Base-by-base conservation (phyloP, 371 early-diverging fungal genomes). In the Syncephalastrum sp. region DNA sequence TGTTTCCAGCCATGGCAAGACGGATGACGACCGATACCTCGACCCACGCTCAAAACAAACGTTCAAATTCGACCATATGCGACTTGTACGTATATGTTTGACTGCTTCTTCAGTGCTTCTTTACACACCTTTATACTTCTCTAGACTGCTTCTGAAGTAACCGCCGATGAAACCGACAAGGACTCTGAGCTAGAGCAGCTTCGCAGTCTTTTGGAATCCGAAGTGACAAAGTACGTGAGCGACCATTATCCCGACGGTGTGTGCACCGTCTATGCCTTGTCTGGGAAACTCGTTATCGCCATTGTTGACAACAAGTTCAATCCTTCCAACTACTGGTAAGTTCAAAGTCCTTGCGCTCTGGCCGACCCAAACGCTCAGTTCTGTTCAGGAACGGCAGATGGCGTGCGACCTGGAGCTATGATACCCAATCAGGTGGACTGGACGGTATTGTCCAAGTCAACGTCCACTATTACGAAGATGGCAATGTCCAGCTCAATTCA, bases 391-490 rank as follows among this genome's bases (percentile, higher is more conserved):
- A 94, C 71, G 98, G 96, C 47, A 82, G 93, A 64, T 95, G 95
- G 95, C 81, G 90, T 27, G 86, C 96, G 7, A 66, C 81, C 21
- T 98, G 95, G 93, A 81, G 76, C 4, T 77, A 83, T 48, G 67
- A 84, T 60, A 72, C 82, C 42, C 69, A 76, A 27, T 65, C 84
- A 0, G 79, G 76, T 27, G 78, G 81, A 42, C 64, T 96, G 14
- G 86, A 76, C 57, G 97, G 96, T 3, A 60, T 59, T 12, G 62
- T 91, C 42, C 84, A 85, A 64, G 84, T 89, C 23, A 80, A 87
- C 49, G 94, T 97, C 16, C 99, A 98, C 64, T 98, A 98, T 72
- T 98, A 93, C 69, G 99, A 98, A 77, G 97, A 98, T 60, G 99
- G 99, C 24, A 98, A 98, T 61, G 97, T 98, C 44, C 99, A 98